A percentile compares a stretch with the other conserved stretches of the same genome.
Conservation (phyloP, 257 asterid species). For the Schizonepeta tenuifolia region DNA sequence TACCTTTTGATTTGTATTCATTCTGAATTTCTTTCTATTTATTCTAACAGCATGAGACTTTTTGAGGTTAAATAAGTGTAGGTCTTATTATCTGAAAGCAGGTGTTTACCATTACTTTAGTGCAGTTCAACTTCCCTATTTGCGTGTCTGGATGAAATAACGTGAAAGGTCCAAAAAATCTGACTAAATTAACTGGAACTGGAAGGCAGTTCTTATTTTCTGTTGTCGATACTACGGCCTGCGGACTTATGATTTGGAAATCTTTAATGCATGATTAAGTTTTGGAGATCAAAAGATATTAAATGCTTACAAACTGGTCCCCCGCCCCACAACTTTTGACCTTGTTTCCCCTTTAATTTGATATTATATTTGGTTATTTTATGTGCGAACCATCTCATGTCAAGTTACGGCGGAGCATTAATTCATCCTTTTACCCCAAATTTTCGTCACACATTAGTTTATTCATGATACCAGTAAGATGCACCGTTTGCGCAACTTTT, state of each 20-base stretch:
- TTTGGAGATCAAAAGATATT: not conserved
- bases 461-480: too few species aligned
- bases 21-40: not conserved
- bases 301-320: not conserved
- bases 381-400: too few species aligned
- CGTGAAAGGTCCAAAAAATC: not conserved
- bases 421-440: too few species aligned
- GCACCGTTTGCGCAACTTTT: too few species aligned
- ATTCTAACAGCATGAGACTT: not conserved
- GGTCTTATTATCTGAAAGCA: not conserved
- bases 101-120: not conserved
- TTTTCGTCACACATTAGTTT: too few species aligned
- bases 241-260: too few species aligned
- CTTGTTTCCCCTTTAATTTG: too few species aligned
- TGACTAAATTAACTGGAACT: not conserved
- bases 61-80: not conserved
- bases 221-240: not conserved
- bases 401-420: too few species aligned
- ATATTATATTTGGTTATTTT: too few species aligned
- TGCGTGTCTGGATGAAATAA: not conserved
- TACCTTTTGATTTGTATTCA: constrained; percentile 33
- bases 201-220: not conserved
- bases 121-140: not conserved
- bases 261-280: not conserved
- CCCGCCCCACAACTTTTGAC: too few species aligned